A percentile compares a stretch with the other conserved stretches of the same genome.
Evolutionary conservation across 345 rosid genomes (phyloP).

Genomic region (Abelmoschus esculentus): DNA sequence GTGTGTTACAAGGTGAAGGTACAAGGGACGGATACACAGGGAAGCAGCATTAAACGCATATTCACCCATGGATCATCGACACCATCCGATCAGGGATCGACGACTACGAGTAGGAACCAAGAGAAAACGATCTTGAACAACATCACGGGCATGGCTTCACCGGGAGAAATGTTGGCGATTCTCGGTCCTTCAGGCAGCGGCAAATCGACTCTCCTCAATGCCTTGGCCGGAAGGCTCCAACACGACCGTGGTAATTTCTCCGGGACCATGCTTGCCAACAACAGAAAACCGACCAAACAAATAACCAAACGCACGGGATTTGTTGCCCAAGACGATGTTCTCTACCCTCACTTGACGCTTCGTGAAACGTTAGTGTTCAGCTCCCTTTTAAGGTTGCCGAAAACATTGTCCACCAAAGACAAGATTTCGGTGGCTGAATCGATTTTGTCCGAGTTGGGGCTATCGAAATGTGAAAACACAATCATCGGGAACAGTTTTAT

Average conservation of each 20-base stretch:
- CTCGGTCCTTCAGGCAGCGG: constrained; percentile 97
- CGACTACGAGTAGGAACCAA: constrained; percentile 20
- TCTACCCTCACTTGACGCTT: constrained; percentile 85
- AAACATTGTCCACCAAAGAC: constrained; percentile 37
- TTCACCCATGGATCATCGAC: constrained; percentile 17
- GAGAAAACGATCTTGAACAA: constrained; percentile 62
- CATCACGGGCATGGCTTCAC: constrained; percentile 70
- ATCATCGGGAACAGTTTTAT: constrained; percentile 72
- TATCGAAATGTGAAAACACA: constrained; percentile 71
- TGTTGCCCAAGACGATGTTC: constrained; percentile 83
- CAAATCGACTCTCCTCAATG: constrained; percentile 76
- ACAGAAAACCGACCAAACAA: constrained; percentile 41
- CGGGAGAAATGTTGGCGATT: constrained; percentile 85
- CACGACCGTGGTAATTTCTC: constrained; percentile 33
- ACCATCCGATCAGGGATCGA: constrained; percentile 23
- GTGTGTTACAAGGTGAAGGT: constrained; percentile 47
- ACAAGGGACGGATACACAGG: constrained; percentile 17
- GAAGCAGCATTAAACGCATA: constrained; percentile 30
- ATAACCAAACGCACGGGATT: constrained; percentile 63
- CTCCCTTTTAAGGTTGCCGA: constrained; percentile 60
- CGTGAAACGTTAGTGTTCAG: constrained; percentile 82
- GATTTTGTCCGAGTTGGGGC: constrained; percentile 69
- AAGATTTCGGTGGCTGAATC: constrained; percentile 53
- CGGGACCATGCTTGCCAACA: constrained; percentile 63
- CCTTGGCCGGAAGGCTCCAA: constrained; percentile 65